A percentile compares a stretch with the other conserved stretches of the same genome.
These are phyloP conservation scores for Scytalidium sp. DNA, from an alignment of 2,329 filamentous ascomycete species.

Conservation along the genomic window DNA sequence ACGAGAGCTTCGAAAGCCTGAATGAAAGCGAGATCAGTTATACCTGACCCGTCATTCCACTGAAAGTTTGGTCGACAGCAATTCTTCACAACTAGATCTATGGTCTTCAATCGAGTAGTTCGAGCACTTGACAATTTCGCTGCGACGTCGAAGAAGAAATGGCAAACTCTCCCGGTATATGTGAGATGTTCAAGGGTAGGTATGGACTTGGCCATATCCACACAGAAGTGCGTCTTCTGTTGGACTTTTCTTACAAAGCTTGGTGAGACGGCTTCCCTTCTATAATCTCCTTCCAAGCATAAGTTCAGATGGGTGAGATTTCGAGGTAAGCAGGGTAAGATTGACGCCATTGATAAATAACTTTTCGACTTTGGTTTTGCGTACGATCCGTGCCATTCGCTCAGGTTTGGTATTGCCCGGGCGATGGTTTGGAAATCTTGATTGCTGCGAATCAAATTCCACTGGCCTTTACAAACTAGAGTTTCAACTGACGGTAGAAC, in stretches of 20 bases:
- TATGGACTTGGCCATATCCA: slow-evolving; percentile 56
- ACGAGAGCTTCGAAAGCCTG: slow-evolving; percentile 68
- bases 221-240: slow-evolving; percentile 62
- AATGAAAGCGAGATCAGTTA: slow-evolving; percentile 71
- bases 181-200: slow-evolving; percentile 64
- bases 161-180: slow-evolving; percentile 71
- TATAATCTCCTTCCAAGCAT: slow-evolving; percentile 69
- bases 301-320: slow-evolving; percentile 63
- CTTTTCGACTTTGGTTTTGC: slow-evolving; percentile 73
- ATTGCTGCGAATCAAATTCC: slow-evolving; percentile 68
- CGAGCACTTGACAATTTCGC: slow-evolving; percentile 46
- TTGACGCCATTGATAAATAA: slow-evolving; percentile 66
- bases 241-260: slow-evolving; percentile 57
- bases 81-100: slow-evolving; percentile 73
- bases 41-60: slow-evolving; percentile 65
- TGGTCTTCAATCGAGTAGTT: slow-evolving; percentile 52
- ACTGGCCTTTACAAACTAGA: slow-evolving; percentile 71
- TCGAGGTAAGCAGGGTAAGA: slow-evolving; percentile 54
- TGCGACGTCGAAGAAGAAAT: slow-evolving; percentile 62
- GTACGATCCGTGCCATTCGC: slow-evolving; percentile 50
- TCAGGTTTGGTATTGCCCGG: slow-evolving; percentile 60
- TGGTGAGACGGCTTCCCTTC: slow-evolving; percentile 59
- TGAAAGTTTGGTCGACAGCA: slow-evolving; percentile 55
- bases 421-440: slow-evolving; percentile 62
- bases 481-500: slow-evolving; percentile 53